Base-by-base conservation (phyloP, 2,329 filamentous ascomycete genomes). In the Colletotrichum tamarilloi region DNA sequence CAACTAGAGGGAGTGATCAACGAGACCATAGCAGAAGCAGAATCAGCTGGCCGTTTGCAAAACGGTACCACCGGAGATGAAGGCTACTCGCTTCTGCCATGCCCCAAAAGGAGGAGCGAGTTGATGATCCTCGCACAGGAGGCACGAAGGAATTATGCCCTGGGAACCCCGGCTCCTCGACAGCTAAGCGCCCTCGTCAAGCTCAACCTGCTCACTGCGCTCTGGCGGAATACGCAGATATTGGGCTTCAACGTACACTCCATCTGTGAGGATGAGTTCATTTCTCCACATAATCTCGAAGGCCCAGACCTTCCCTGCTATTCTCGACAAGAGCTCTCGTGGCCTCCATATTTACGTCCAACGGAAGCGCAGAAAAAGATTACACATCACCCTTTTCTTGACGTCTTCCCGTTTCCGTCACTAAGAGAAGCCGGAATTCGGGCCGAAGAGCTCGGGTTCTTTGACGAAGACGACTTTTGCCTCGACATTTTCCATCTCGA, bases 341-440 rank as follows among this genome's bases (percentile, higher is more conserved):
- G 56, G 55, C 75, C 76, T 3, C 24, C 19, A 1, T 74, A 30
- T 28, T 76, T 82, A n/a, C 74, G 65, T 1, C 80, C 81, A 4
- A 82, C 80, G 12, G 62, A 60, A 5, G 63, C 80, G 14, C 81
- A 82, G 64, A 60, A 67, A 12, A 49, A 75, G 12, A 74, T 79
- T 4, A 67, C 72, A 1, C 81, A 82, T 59, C 78, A 81, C 62
- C 78, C 80, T 4, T 82, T 79, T 73, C 72, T 82, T 14, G 80
- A 82, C 72, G 65, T 81, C 0, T 77, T 81, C 22, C 81, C 81
- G 3, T 76, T 78, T 6, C 77, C 81, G 0, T 59, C 62, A 3
- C 76, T 81, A 59, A 69, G 80, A n/a, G 78, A 81, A 56, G 79
- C 77, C 57, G 68, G 78, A 12, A 68, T 81, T 6, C 60, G 59